These are phyloP conservation scores for Hanseniaspora pseudoguilliermondii DNA, from an alignment of 805 yeast species.

Conservation along the genomic window DNA sequence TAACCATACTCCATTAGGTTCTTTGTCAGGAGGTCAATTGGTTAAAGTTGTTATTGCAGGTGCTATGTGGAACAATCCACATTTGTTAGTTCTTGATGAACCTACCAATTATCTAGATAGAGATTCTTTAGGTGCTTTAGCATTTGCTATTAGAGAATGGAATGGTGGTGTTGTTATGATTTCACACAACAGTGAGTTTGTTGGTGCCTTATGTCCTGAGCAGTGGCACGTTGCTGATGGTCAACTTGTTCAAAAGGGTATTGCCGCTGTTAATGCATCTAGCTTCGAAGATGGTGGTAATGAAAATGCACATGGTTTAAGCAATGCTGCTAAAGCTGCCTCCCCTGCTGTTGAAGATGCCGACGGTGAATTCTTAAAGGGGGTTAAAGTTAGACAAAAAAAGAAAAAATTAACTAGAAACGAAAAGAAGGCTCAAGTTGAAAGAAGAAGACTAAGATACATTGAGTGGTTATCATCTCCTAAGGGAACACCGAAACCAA, in stretches of 20 bases:
- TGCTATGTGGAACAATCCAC: slow-evolving; percentile 99
- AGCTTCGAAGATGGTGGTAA: slow-evolving; percentile 74
- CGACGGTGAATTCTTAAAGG: slow-evolving; percentile 87
- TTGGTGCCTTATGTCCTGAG: slow-evolving; percentile 94
- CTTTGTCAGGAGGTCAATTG: slow-evolving; percentile 93
- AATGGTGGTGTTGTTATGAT: slow-evolving; percentile 96
- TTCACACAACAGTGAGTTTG: slow-evolving; percentile 93
- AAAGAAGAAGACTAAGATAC: slow-evolving; percentile 87
- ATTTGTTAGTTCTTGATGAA: slow-evolving; percentile 88
- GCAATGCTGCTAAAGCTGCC: slow-evolving; percentile 35
- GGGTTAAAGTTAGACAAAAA: slow-evolving; percentile 81
- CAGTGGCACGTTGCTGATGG: slow-evolving; percentile 97
- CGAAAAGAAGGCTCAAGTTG: slow-evolving; percentile 81
- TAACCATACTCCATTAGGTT: slow-evolving; percentile 94
- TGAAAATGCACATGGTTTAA: slow-evolving; percentile 35
- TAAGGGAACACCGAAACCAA: slow-evolving; percentile 94
- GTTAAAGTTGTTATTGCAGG: slow-evolving; percentile 98
- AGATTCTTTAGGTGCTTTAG: slow-evolving; percentile 94
- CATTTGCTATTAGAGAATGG: slow-evolving; percentile 97
- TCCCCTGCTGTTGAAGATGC: slow-evolving; percentile 28
- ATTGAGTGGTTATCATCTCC: slow-evolving; percentile 91
- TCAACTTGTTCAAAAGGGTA: slow-evolving; percentile 71
- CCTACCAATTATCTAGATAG: slow-evolving; percentile 97
- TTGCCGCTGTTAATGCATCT: slow-evolving; percentile 55
- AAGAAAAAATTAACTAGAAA: slow-evolving; percentile 97